A percentile compares a stretch with the other conserved stretches of the same genome.
Evolutionary conservation across 768 basidiomycete species (phyloP).

Genomic region (Pulveroboletus sp.): DNA sequence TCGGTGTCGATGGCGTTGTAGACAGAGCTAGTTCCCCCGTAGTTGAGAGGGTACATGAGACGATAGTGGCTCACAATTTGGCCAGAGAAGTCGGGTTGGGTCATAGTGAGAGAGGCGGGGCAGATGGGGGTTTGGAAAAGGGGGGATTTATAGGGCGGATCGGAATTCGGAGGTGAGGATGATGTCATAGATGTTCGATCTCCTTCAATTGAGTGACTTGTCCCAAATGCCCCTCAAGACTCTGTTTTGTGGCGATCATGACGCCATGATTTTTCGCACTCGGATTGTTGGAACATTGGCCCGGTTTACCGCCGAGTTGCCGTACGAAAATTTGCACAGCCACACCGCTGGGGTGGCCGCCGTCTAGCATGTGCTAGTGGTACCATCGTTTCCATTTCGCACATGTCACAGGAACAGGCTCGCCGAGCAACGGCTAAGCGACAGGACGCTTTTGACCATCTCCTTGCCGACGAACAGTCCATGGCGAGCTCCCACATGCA

Average conservation of each 20-base stretch:
- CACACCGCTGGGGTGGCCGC: no score
- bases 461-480: constrained; percentile 50
- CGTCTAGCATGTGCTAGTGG: not conserved
- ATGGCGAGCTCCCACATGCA: constrained; percentile 43
- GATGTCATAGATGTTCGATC: no score
- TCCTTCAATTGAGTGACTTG: no score
- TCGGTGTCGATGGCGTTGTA: constrained; percentile 62
- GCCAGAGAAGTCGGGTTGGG: constrained; percentile 50
- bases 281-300: no score
- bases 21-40: constrained; percentile 75
- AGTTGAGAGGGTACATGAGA: constrained; percentile 60
- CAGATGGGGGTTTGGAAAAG: no score
- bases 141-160: no score
- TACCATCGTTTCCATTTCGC: not conserved
- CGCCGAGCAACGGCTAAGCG: constrained; percentile 27
- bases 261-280: no score
- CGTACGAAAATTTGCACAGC: constrained; percentile 13
- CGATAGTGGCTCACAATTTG: constrained; percentile 53
- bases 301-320: no score
- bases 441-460: constrained; percentile 67
- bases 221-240: no score
- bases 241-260: no score
- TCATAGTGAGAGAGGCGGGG: not conserved
- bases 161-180: no score
- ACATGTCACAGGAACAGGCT: constrained; percentile 30